A percentile compares a stretch with the other conserved stretches of the same genome.
These are phyloP conservation scores for Mytilinidion resinicola DNA, from an alignment of 495 filamentous ascomycete genomes.

Conservation along the genomic window DNA sequence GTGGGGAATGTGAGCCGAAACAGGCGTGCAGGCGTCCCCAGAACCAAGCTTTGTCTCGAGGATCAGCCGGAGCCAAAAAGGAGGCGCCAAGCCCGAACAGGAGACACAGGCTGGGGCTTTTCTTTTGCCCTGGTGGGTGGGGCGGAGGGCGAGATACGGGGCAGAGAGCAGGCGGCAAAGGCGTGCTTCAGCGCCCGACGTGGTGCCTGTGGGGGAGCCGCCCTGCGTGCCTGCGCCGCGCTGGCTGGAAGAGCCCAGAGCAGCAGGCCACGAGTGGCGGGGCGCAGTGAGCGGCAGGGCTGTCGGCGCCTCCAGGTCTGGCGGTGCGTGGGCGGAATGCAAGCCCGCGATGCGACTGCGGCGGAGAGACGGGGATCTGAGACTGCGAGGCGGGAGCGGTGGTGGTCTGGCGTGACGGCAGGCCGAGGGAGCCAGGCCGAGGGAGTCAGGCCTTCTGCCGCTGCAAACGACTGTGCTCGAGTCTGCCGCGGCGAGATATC, in stretches of 20 bases:
- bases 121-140: conserved; percentile 17
- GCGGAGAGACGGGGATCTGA: conserved; percentile 1
- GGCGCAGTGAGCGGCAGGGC: neutral
- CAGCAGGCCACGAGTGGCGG: neutral
- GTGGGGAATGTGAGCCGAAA: conserved; percentile 11
- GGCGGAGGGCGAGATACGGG: conserved; percentile 19
- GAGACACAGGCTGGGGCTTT: conserved; percentile 6
- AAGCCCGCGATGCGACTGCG: neutral
- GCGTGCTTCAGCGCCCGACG: neutral
- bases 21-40: neutral
- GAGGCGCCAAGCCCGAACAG: conserved; percentile 14
- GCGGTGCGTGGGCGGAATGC: neutral
- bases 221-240: neutral
- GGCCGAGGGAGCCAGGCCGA: neutral
- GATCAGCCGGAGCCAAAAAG: conserved; percentile 28
- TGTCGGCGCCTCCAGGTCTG: neutral
- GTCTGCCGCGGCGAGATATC: too few species aligned
- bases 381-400: neutral
- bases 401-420: neutral
- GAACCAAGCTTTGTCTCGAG: conserved; percentile 24
- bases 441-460: neutral
- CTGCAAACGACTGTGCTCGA: too few species aligned
- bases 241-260: neutral
- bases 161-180: conserved; percentile 1
- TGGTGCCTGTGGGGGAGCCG: conserved; percentile 9